phyloP scores from a whole-genome alignment of 1,284 basidiomycete species.

The Ceratobasidium sp. region DNA sequence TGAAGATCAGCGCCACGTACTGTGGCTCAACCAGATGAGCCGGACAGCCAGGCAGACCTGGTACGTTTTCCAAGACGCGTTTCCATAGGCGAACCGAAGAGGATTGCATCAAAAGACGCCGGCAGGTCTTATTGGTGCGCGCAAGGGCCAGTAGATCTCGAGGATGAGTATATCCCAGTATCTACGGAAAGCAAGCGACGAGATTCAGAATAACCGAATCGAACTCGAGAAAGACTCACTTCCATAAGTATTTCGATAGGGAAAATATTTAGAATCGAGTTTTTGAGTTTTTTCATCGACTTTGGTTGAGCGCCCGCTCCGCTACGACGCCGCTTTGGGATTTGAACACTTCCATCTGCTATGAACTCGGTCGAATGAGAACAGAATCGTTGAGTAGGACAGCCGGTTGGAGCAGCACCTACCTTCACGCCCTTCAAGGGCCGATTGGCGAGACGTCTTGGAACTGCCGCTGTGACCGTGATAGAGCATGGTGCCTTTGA shows the following conservation, averaged over 20 bases:
- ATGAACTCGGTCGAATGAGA: too few species aligned
- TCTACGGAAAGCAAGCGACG: not conserved
- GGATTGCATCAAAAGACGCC: not conserved
- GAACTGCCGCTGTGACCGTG: too few species aligned
- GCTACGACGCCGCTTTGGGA: too few species aligned
- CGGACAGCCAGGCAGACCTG: not conserved
- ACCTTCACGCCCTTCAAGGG: too few species aligned
- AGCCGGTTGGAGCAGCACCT: too few species aligned
- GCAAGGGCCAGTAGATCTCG: slow-evolving; percentile 1
- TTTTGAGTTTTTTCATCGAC: too few species aligned
- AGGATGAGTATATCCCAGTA: not conserved
- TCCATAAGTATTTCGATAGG: not conserved
- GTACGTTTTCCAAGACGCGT: not conserved
- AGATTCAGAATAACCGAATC: not conserved
- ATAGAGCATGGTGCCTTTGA: too few species aligned
- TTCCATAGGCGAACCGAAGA: not conserved
- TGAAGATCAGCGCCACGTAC: not conserved
- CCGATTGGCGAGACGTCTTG: too few species aligned
- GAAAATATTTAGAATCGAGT: not conserved
- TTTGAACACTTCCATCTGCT: too few species aligned
- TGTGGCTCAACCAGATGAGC: not conserved
- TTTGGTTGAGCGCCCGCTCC: too few species aligned
- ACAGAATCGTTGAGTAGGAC: too few species aligned
- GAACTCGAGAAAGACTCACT: not conserved
- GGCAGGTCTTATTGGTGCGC: not conserved